Conservation (phyloP, 208 protist species). For the Trypanosoma avium region DNA sequence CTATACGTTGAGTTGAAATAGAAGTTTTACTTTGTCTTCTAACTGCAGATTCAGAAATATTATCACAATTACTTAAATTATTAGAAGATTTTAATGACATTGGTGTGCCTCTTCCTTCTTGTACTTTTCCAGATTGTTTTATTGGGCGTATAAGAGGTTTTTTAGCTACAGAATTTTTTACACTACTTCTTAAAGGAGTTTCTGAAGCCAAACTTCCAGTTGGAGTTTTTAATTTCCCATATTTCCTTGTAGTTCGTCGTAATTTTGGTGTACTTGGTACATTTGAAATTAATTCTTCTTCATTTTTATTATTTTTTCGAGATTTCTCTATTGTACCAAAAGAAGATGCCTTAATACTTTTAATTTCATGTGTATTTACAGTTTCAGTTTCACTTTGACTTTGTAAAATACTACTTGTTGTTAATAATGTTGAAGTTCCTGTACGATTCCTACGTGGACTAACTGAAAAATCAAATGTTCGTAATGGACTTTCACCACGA, state of each 20-base stretch:
- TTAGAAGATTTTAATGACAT: background rate
- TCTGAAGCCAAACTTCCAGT: too few relatives aligned
- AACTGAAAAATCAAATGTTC: background rate
- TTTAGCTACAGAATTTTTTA: background rate
- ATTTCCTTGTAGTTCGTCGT: background rate
- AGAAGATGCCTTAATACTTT: too few relatives aligned
- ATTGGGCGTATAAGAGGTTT: background rate
- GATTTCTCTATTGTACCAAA: background rate
- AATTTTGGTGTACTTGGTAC: background rate
- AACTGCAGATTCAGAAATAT: background rate
- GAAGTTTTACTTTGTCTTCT: background rate
- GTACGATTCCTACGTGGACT: background rate
- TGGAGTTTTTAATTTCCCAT: background rate
- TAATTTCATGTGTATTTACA: background rate
- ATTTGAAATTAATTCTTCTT: too few relatives aligned
- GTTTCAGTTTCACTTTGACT: background rate
- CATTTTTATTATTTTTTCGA: too few relatives aligned
- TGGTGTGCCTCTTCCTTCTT: background rate
- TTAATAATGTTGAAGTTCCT: background rate
- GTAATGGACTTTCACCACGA: background rate
- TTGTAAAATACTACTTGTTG: background rate
- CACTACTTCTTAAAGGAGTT: too few relatives aligned
- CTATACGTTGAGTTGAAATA: background rate
- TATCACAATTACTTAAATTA: background rate
- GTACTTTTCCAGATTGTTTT: background rate